Conservation (phyloP, 2,329 filamentous ascomycete genomes). For the Nemania sp. region DNA sequence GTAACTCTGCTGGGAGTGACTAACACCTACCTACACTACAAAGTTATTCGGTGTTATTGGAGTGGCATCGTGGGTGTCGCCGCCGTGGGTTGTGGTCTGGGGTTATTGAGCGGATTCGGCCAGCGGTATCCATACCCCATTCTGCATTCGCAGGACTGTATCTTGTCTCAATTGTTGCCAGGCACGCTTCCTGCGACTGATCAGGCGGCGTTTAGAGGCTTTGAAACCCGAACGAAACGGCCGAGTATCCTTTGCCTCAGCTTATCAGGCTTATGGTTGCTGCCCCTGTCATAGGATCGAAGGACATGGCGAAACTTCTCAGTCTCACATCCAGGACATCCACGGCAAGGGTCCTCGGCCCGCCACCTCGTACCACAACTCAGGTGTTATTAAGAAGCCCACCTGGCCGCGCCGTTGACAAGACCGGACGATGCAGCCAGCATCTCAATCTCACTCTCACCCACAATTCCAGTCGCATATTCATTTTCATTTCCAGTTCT, state of each 20-base stretch:
- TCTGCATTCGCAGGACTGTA: not conserved
- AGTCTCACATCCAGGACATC: constrained; percentile 25
- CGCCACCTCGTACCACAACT: constrained; percentile 28
- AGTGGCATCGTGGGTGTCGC: too few relatives aligned
- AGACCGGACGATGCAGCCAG: constrained; percentile 28
- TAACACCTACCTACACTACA: too few relatives aligned
- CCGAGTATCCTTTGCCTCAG: constrained; percentile 31
- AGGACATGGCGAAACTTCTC: constrained; percentile 28
- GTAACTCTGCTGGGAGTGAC: too few relatives aligned
- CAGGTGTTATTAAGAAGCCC: constrained; percentile 35
- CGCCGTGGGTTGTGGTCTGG: too few relatives aligned
- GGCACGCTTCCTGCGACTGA: constrained; percentile 6
- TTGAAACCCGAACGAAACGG: constrained; percentile 39
- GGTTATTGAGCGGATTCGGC: too few relatives aligned
- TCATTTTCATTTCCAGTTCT: too few relatives aligned
- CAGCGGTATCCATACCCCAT: too few relatives aligned
- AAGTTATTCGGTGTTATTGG: too few relatives aligned
- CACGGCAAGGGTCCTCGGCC: constrained; percentile 28
- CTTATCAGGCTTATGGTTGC: constrained; percentile 9
- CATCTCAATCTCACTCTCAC: constrained; percentile 20
- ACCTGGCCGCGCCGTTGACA: constrained; percentile 27
- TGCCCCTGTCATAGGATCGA: constrained; percentile 24
- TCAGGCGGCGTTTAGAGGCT: constrained; percentile 29
- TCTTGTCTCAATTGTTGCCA: not conserved
- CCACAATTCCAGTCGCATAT: not conserved